phyloP scores from a whole-genome alignment of 2,329 filamentous ascomycete species.

The Xylaria sp. region DNA sequence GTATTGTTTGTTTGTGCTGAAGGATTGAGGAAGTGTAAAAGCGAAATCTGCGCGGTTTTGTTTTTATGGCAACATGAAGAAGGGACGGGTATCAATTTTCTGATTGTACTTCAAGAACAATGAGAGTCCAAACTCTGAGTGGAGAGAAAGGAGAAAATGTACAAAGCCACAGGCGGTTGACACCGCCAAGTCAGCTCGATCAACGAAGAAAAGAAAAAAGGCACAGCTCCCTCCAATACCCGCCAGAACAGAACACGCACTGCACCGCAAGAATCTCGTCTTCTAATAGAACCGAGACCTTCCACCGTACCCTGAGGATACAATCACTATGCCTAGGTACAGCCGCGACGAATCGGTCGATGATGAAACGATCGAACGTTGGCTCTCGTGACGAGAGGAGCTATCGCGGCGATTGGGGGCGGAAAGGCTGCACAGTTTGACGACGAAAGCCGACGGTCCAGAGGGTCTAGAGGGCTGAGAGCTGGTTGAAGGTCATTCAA shows the following conservation, averaged over 20 bases:
- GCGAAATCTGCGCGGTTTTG: conserved; percentile 23
- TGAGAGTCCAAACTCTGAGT: conserved; percentile 26
- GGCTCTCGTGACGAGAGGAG: conserved; percentile 3
- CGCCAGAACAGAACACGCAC: conserved; percentile 24
- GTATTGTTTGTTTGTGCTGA: conserved; percentile 15
- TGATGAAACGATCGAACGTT: conserved; percentile 16
- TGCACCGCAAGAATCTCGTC: conserved; percentile 27
- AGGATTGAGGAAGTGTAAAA: conserved; percentile 17
- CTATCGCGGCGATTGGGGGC: conserved; percentile 6
- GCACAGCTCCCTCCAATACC: conserved; percentile 26
- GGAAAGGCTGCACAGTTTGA: conserved; percentile 5
- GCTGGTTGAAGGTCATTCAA: not conserved
- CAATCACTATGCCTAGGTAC: conserved; percentile 22
- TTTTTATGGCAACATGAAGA: conserved; percentile 31
- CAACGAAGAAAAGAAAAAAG: conserved; percentile 25
- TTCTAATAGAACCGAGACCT: conserved; percentile 27
- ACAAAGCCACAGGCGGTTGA: conserved; percentile 32
- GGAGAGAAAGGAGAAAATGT: conserved; percentile 31
- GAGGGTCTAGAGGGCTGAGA: not conserved
- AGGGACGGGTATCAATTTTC: conserved; percentile 34
- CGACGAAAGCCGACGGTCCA: conserved; percentile 4
- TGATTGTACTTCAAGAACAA: conserved; percentile 35
- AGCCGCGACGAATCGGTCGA: conserved; percentile 19
- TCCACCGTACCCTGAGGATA: conserved; percentile 28
- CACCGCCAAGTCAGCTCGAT: conserved; percentile 29